Evolutionary conservation across 2,329 filamentous ascomycete genomes (phyloP).

Genomic region (Colletotrichum falcatum): DNA sequence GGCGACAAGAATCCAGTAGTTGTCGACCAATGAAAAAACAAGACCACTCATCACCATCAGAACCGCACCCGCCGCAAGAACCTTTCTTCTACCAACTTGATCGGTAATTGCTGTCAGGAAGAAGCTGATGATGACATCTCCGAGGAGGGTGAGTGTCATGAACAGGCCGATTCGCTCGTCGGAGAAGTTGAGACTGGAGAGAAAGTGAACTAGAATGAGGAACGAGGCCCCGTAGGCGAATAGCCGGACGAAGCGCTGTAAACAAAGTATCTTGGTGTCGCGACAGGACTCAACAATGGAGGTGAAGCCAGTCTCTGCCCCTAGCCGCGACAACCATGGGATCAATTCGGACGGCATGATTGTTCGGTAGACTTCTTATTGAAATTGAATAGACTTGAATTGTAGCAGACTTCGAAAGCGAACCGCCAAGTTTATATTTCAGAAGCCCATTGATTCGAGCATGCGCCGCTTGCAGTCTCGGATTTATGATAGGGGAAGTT

Average conservation of each 20-base stretch:
- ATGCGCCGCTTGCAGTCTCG: constrained; percentile 15
- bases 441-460: not conserved
- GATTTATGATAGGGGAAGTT: constrained; percentile 30
- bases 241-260: constrained; percentile 70
- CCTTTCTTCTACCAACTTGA: constrained; percentile 63
- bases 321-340: constrained; percentile 30
- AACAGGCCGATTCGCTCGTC: constrained; percentile 69
- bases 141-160: constrained; percentile 73
- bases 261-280: constrained; percentile 69
- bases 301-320: constrained; percentile 58
- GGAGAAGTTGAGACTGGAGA: constrained; percentile 62
- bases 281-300: constrained; percentile 55
- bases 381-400: too few species aligned
- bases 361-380: too few species aligned
- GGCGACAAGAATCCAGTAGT: constrained; percentile 69
- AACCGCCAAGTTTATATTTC: constrained; percentile 20
- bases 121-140: constrained; percentile 70
- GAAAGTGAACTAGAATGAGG: constrained; percentile 68
- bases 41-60: constrained; percentile 68
- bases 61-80: constrained; percentile 65
- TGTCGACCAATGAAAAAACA: constrained; percentile 63
- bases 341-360: constrained; percentile 22
- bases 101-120: constrained; percentile 70
- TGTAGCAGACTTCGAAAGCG: not conserved
- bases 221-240: constrained; percentile 72